Evolutionary conservation across 495 filamentous ascomycete species (phyloP), one percentile per base, ranked within the genome.

Genomic region (Corynascus novoguineensis): DNA sequence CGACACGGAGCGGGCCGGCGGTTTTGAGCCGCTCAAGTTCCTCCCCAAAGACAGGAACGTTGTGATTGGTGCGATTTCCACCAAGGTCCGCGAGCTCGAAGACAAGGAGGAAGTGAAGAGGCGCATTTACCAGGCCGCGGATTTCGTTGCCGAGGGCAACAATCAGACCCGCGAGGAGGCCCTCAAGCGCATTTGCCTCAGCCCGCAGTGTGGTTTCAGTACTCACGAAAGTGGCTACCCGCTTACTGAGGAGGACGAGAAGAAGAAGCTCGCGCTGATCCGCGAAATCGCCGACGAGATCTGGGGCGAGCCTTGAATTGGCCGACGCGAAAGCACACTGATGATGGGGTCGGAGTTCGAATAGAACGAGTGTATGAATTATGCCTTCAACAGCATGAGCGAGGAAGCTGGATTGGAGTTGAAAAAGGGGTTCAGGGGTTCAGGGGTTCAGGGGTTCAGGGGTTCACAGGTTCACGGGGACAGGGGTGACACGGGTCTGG

Each of bases 121-220:
- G 57, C 74, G 85, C 9, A 80, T 90, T 8, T 75, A 80, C 54
- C 77, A 82, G 52, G 87, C 87, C 0, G 88, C 87, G 28, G 78
- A 83, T 44, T 82, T 84, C 63, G 79, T 90, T n/a, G 86, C 86
- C 2, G 75, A 86, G 69, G 87, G 87, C 0, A 83, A 78, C 47
- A 78, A 79, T 35, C 74, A 86, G 68, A 79, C 73, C 11, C 73
- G 79, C 25, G 80, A 86, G 64, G 80, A 86, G 66, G 86, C 86
- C 0, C 71, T 91, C 21, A 79, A 85, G 67, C 81, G 86, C 59
- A 72, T 90, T 37, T 80, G 78, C 59, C 80, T 90, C 41, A 87
- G 83, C 68, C 88, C 87, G 0, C 87, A 92, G 75, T 92, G 88
- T 70, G 88, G 88, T 10, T 91, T 91, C 68, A 86, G 85, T 42